phyloP scores from a whole-genome alignment of 176 grass and related monocot species.

The Oryza officinalis region DNA sequence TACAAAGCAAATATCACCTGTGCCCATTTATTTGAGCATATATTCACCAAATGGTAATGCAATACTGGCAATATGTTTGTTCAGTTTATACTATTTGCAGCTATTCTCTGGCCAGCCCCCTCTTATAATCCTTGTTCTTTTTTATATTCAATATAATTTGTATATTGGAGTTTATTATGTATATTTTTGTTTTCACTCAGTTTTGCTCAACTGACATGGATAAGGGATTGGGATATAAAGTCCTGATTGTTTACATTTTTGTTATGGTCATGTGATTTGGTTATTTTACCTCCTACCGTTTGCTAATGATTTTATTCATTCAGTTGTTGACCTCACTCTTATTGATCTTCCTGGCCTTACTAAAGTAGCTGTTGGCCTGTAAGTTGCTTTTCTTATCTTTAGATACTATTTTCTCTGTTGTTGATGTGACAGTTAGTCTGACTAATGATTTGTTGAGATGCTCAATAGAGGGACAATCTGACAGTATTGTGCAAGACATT shows the following conservation, averaged over 20 bases:
- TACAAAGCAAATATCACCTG: slow-evolving; percentile 75
- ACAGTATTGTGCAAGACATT: slow-evolving; percentile 80
- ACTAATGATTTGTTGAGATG: background rate
- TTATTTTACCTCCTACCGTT: background rate
- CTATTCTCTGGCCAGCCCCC: too few relatives aligned
- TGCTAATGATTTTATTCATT: slow-evolving; percentile 1
- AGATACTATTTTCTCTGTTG: slow-evolving; percentile 17
- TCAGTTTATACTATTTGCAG: slow-evolving; percentile 24
- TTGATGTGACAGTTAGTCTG: too few relatives aligned
- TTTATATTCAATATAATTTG: too few relatives aligned
- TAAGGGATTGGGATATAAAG: too few relatives aligned
- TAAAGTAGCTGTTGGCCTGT: slow-evolving; percentile 96
- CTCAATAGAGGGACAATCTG: slow-evolving; percentile 79
- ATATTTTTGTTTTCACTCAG: too few relatives aligned
- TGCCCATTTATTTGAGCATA: slow-evolving; percentile 88
- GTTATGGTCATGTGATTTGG: too few relatives aligned
- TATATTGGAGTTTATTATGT: too few relatives aligned
- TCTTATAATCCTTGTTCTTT: too few relatives aligned
- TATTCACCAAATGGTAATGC: slow-evolving; percentile 75
- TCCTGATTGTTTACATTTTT: too few relatives aligned
- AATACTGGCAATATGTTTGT: background rate
- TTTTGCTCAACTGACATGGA: too few relatives aligned
- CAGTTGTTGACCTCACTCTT: slow-evolving; percentile 98
- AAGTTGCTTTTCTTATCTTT: slow-evolving; percentile 35
- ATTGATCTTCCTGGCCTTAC: slow-evolving; percentile 99